Percentiles rank a stretch among this genome's conserved stretches.
Evolutionary conservation across 495 filamentous ascomycete species (phyloP).

Genomic region (Aspergillus saccharolyticus): DNA sequence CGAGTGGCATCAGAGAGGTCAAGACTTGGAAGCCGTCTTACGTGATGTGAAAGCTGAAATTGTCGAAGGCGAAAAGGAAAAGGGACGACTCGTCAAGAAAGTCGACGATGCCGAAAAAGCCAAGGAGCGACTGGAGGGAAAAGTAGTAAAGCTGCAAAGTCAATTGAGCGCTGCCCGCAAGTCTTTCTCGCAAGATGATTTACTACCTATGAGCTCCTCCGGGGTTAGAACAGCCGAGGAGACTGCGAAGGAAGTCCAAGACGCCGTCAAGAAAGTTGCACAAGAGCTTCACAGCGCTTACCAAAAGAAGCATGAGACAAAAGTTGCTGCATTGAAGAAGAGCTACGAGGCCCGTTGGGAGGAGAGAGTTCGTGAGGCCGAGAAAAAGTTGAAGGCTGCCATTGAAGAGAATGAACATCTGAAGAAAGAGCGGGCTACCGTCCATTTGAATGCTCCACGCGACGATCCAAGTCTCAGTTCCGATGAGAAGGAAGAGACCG

Average conservation of each 20-base stretch:
- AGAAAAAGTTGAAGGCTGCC: conserved; percentile 62
- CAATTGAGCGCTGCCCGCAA: conserved; percentile 64
- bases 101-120: conserved; percentile 70
- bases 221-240: conserved; percentile 26
- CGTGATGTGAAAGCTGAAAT: conserved; percentile 77
- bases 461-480: conserved; percentile 32
- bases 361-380: conserved; percentile 72
- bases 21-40: conserved; percentile 79
- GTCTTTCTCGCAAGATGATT: conserved; percentile 21
- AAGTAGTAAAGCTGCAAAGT: conserved; percentile 61
- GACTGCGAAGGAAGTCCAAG: conserved; percentile 58
- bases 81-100: conserved; percentile 64
- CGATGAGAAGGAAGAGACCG: conserved; percentile 47
- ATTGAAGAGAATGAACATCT: conserved; percentile 70
- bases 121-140: conserved; percentile 55
- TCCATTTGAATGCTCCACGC: conserved; percentile 55
- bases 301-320: conserved; percentile 93
- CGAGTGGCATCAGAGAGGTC: conserved; percentile 75
- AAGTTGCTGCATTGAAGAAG: conserved; percentile 91
- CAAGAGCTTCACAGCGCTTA: conserved; percentile 89
- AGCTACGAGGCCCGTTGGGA: conserved; percentile 88
- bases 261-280: conserved; percentile 87
- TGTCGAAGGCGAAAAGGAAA: conserved; percentile 65
- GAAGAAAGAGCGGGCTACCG: conserved; percentile 56
- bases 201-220: conserved; percentile 10